Conservation (phyloP, 371 early-diverging fungal genomes). For the Rhizomucor miehei region DNA sequence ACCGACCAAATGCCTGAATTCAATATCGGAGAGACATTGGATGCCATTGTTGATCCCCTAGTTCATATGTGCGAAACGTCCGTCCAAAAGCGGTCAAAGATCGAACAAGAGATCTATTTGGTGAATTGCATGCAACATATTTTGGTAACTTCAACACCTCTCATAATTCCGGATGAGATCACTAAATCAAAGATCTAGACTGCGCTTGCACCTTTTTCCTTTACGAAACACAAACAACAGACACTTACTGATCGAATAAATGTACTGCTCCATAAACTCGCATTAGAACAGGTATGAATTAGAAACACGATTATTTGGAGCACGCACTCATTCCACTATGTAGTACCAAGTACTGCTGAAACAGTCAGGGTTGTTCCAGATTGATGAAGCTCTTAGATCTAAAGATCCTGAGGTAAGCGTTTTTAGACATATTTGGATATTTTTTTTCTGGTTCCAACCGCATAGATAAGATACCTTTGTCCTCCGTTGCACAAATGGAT, state of each 20-base stretch:
- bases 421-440: not conserved
- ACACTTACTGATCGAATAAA: slow-evolving; percentile 24
- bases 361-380: slow-evolving; percentile 45
- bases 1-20: slow-evolving; percentile 40
- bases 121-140: slow-evolving; percentile 73
- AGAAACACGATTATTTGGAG: not conserved
- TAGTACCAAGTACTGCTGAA: slow-evolving; percentile 33
- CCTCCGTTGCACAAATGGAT: slow-evolving; percentile 57
- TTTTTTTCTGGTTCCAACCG: too few relatives aligned
- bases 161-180: not conserved
- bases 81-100: slow-evolving; percentile 44
- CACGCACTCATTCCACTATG: not conserved
- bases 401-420: slow-evolving; percentile 40
- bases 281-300: slow-evolving; percentile 38
- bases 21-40: slow-evolving; percentile 62
- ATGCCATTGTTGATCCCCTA: slow-evolving; percentile 72
- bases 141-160: slow-evolving; percentile 39
- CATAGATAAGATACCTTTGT: slow-evolving; percentile 53
- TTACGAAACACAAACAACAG: slow-evolving; percentile 33
- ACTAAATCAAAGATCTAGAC: slow-evolving; percentile 7
- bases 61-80: slow-evolving; percentile 69
- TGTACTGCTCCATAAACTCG: slow-evolving; percentile 28
- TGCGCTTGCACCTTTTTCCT: slow-evolving; percentile 28
- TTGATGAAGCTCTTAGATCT: slow-evolving; percentile 28
- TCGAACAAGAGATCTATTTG: slow-evolving; percentile 71